Percentiles rank a stretch among this genome's conserved stretches.
phyloP scores from a whole-genome alignment of 75 land plant genomes.

The Cryptomeria japonica region DNA sequence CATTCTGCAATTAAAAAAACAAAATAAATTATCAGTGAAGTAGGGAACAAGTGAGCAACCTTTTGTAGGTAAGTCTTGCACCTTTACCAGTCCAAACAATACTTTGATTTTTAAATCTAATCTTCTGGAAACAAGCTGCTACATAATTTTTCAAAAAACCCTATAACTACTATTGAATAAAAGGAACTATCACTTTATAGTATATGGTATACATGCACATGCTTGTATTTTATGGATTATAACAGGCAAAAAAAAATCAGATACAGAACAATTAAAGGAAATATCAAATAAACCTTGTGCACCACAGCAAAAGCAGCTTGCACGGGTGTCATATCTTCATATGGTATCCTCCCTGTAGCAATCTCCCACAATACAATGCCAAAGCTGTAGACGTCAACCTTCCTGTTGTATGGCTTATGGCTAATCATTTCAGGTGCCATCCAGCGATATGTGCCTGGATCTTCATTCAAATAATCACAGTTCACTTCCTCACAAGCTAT shows the following conservation, averaged over 20 bases:
- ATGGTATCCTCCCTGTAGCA: slow-evolving; percentile 47
- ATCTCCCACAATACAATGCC: slow-evolving; percentile 74
- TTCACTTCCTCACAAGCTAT: slow-evolving; percentile 58
- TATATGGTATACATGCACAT: not conserved
- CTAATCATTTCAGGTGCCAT: slow-evolving; percentile 77
- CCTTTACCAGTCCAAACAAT: not conserved
- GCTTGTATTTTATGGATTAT: not conserved
- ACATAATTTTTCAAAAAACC: not conserved
- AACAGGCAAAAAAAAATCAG: not conserved
- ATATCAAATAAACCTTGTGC: slow-evolving; percentile 55
- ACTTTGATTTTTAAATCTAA: not conserved
- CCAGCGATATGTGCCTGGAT: slow-evolving; percentile 65
- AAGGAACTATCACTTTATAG: not conserved
- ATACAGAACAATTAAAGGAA: not conserved
- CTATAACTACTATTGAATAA: not conserved
- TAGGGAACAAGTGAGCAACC: not conserved
- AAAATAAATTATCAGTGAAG: not conserved
- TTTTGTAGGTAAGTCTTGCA: not conserved
- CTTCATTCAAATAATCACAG: slow-evolving; percentile 32
- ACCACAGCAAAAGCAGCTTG: slow-evolving; percentile 71
- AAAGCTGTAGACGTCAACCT: slow-evolving; percentile 78
- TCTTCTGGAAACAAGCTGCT: not conserved
- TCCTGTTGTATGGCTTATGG: slow-evolving; percentile 38
- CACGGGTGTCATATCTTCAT: slow-evolving; percentile 52
- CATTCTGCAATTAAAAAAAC: slow-evolving; percentile 46